These are phyloP conservation scores for Wickerhamiella cacticola DNA, from an alignment of 805 yeast genomes.

Conservation along the genomic window DNA sequence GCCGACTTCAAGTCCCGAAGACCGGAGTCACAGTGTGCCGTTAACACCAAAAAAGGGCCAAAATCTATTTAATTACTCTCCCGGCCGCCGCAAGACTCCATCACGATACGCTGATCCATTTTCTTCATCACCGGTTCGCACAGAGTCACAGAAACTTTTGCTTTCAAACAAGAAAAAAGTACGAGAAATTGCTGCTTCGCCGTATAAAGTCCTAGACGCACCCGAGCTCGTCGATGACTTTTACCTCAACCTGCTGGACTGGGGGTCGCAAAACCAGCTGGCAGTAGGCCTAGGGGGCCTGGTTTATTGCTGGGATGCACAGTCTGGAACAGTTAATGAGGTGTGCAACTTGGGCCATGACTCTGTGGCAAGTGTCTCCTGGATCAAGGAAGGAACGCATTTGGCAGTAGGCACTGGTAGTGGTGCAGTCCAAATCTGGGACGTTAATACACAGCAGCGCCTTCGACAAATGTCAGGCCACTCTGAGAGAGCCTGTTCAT, in stretches of 20 bases:
- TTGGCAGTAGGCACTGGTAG: slow-evolving; percentile 80
- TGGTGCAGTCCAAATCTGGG: slow-evolving; percentile 92
- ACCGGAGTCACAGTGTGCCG: slow-evolving; percentile 17
- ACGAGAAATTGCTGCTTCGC: slow-evolving; percentile 70
- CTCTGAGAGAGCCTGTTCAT: slow-evolving; percentile 65
- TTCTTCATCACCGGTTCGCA: slow-evolving; percentile 36
- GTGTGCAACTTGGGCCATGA: slow-evolving; percentile 66
- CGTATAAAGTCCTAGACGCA: slow-evolving; percentile 88
- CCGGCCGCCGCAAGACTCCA: slow-evolving; percentile 18
- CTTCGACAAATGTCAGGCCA: slow-evolving; percentile 91
- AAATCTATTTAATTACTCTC: slow-evolving; percentile 16
- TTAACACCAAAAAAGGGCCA: slow-evolving; percentile 19
- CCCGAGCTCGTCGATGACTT: slow-evolving; percentile 92
- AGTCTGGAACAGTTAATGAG: slow-evolving; percentile 68
- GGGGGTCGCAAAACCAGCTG: slow-evolving; percentile 82
- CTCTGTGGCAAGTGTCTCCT: slow-evolving; percentile 66
- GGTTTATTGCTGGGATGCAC: slow-evolving; percentile 85
- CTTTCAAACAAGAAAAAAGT: slow-evolving; percentile 73
- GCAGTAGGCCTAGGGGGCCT: slow-evolving; percentile 85
- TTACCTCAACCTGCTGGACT: slow-evolving; percentile 80
- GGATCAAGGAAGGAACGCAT: slow-evolving; percentile 94
- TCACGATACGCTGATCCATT: slow-evolving; percentile 21
- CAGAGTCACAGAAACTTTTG: slow-evolving; percentile 69
- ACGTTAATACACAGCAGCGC: slow-evolving; percentile 68
- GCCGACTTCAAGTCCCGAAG: slow-evolving; percentile 12